Evolutionary conservation across 805 yeast genomes (phyloP).

Genomic region (Wickerhamiella musiphila): DNA sequence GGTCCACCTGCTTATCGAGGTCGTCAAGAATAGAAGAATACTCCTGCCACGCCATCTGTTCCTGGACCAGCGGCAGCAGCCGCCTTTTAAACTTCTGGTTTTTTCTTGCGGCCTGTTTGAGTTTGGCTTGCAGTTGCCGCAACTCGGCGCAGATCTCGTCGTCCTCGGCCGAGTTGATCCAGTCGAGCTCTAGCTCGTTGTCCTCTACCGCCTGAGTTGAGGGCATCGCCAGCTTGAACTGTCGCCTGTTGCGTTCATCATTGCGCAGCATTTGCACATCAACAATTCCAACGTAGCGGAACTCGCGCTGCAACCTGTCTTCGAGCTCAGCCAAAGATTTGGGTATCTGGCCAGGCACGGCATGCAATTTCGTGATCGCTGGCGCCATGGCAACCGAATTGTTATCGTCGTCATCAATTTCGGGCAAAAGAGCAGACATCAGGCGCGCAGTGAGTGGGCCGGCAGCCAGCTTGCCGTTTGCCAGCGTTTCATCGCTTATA

Average conservation of each 20-base stretch:
- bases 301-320: slow-evolving; percentile 71
- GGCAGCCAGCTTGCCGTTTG: slow-evolving; percentile 60
- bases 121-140: slow-evolving; percentile 49
- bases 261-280: slow-evolving; percentile 19
- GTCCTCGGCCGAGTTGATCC: slow-evolving; percentile 73
- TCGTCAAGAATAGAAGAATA: slow-evolving; percentile 80
- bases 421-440: slow-evolving; percentile 52
- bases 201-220: slow-evolving; percentile 15
- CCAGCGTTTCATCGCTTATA: slow-evolving; percentile 24
- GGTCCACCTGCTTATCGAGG: slow-evolving; percentile 91
- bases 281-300: slow-evolving; percentile 78
- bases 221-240: slow-evolving; percentile 12
- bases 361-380: slow-evolving; percentile 9
- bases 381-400: slow-evolving; percentile 17
- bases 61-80: slow-evolving; percentile 59
- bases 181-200: slow-evolving; percentile 31
- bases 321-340: slow-evolving; percentile 67
- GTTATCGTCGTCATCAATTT: slow-evolving; percentile 20
- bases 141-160: slow-evolving; percentile 85
- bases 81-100: slow-evolving; percentile 53
- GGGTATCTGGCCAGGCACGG: background rate
- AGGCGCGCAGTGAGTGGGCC: slow-evolving; percentile 83
- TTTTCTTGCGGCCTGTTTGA: slow-evolving; percentile 39
- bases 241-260: slow-evolving; percentile 18
- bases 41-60: slow-evolving; percentile 89